Percentiles rank a stretch among this genome's conserved stretches.
phyloP scores from a whole-genome alignment of 805 yeast genomes.

The Starmerella khaoyaiensis region DNA sequence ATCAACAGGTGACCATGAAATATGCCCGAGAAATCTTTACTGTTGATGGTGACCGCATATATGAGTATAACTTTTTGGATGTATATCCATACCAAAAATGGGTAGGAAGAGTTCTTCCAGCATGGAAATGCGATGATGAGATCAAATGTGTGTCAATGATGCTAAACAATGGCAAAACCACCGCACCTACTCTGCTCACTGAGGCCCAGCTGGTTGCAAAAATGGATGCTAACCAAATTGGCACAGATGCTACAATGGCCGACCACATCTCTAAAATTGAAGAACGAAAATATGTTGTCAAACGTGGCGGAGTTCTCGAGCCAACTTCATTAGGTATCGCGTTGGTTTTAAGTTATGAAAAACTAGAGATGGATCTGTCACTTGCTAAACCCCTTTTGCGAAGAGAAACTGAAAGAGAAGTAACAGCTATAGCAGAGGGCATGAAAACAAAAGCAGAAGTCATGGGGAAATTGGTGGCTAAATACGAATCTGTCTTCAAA shows the following conservation, averaged over 20 bases:
- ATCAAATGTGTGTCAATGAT: conserved; percentile 45
- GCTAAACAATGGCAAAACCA: conserved; percentile 60
- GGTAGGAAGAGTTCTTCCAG: conserved; percentile 54
- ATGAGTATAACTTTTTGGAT: conserved; percentile 64
- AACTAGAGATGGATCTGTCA: conserved; percentile 59
- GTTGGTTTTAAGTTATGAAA: conserved; percentile 75
- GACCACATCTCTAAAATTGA: conserved; percentile 83
- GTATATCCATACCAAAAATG: conserved; percentile 69
- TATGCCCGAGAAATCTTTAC: conserved; percentile 73
- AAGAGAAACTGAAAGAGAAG: conserved; percentile 53
- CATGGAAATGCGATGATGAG: conserved; percentile 42
- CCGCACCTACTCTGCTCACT: conserved; percentile 73
- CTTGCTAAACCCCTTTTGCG: conserved; percentile 83
- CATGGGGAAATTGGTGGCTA: conserved; percentile 12
- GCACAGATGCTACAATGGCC: conserved; percentile 98
- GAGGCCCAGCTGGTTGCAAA: conserved; percentile 83
- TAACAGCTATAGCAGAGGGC: conserved; percentile 62
- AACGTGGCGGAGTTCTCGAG: conserved; percentile 32
- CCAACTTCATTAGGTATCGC: conserved; percentile 83
- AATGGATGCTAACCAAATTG: conserved; percentile 96
- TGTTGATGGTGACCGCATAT: conserved; percentile 62
- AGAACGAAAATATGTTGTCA: conserved; percentile 51
- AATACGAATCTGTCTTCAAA: conserved; percentile 19
- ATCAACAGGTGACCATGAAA: conserved; percentile 44
- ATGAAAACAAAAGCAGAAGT: conserved; percentile 31